These are phyloP conservation scores for Prunella vulgaris DNA, from an alignment of 257 asterid species.

Conservation along the genomic window DNA sequence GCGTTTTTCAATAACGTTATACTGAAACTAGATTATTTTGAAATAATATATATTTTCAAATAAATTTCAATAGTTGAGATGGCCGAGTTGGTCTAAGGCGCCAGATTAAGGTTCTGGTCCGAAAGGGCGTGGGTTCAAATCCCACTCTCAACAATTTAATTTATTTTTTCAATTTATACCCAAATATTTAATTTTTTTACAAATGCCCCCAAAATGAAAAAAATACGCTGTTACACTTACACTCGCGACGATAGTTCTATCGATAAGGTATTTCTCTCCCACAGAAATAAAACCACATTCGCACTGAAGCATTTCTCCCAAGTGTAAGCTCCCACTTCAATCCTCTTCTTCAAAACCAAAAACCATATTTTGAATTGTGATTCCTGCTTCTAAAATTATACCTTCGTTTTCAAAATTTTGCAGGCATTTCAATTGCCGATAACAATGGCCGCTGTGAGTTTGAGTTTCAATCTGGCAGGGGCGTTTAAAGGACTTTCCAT, in stretches of 20 bases:
- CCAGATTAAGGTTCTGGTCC: slow-evolving; percentile 99
- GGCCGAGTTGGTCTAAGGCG: slow-evolving; percentile 99
- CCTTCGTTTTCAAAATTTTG: background rate
- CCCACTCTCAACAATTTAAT: slow-evolving; percentile 41
- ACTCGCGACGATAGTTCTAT: slow-evolving; percentile 7
- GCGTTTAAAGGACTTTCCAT: slow-evolving; percentile 74
- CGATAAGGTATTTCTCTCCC: slow-evolving; percentile 28
- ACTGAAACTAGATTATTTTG: too few relatives aligned
- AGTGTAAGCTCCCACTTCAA: slow-evolving; percentile 14
- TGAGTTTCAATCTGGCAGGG: slow-evolving; percentile 57
- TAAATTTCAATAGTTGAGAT: slow-evolving; percentile 44
- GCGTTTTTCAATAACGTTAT: too few relatives aligned
- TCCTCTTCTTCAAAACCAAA: background rate
- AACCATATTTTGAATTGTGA: too few relatives aligned
- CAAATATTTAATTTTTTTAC: too few relatives aligned
- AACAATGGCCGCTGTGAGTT: slow-evolving; percentile 60
- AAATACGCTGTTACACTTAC: background rate
- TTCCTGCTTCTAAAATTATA: background rate
- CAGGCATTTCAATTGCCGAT: background rate
- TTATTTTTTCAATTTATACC: background rate
- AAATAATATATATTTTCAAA: too few relatives aligned
- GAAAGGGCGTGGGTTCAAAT: slow-evolving; percentile 99
- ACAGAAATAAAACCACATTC: background rate
- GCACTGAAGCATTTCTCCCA: background rate
- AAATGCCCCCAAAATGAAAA: background rate